phyloP scores from a whole-genome alignment of 176 grass and related monocot genomes.

The Rhynchospora tenuis region DNA sequence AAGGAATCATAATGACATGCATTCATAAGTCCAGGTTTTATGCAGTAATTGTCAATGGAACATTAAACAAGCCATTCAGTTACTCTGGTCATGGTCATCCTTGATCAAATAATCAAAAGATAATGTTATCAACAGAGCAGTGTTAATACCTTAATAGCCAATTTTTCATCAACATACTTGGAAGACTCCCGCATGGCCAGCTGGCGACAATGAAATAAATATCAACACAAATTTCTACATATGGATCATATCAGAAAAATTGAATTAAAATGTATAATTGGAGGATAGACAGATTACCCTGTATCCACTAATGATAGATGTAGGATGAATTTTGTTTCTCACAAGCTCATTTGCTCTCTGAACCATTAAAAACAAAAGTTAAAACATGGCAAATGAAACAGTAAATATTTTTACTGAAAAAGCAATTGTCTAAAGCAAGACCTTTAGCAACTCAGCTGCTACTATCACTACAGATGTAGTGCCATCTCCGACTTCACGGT shows the following conservation, averaged over 20 bases:
- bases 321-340: slow-evolving; percentile 94
- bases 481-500: slow-evolving; percentile 89
- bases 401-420: not conserved
- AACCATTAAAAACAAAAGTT: slow-evolving; percentile 9
- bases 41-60: not conserved
- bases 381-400: not conserved
- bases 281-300: slow-evolving; percentile 45
- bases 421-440: slow-evolving; percentile 17
- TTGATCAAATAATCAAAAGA: not conserved
- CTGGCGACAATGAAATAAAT: slow-evolving; percentile 37
- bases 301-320: slow-evolving; percentile 89
- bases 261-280: slow-evolving; percentile 8
- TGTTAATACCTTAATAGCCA: slow-evolving; percentile 62
- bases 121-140: not conserved
- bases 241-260: not conserved
- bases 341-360: slow-evolving; percentile 87
- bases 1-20: slow-evolving; percentile 21
- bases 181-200: slow-evolving; percentile 96
- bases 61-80: not conserved
- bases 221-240: not conserved
- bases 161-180: slow-evolving; percentile 92
- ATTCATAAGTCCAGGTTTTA: not conserved
- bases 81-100: not conserved
- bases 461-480: slow-evolving; percentile 83
- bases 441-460: slow-evolving; percentile 89